These are phyloP conservation scores for Astrothelium macrocarpum DNA, from an alignment of 495 filamentous ascomycete genomes.

Conservation along the genomic window DNA sequence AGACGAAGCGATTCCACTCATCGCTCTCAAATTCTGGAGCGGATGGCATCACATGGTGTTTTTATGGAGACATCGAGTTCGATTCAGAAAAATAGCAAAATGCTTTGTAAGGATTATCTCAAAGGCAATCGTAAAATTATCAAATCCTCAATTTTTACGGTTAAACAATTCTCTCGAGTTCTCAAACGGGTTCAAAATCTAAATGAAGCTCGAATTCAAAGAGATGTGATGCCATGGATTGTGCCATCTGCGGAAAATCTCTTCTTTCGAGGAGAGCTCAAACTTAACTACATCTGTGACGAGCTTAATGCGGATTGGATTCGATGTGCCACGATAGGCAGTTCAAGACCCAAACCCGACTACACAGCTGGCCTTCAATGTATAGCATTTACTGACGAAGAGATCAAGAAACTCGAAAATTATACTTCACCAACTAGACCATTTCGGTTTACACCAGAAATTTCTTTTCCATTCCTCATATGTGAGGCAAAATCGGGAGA, in stretches of 20 bases:
- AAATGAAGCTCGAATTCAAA: not conserved
- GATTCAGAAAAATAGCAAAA: not conserved
- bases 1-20: not conserved
- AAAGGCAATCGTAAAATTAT: not conserved
- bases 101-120: not conserved
- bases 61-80: not conserved
- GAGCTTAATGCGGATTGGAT: not conserved
- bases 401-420: not conserved
- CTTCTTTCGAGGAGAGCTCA: not conserved
- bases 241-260: not conserved
- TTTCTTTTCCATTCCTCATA: not conserved
- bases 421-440: not conserved
- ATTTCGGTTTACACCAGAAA: not conserved
- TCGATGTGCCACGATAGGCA: not conserved
- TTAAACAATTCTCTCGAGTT: not conserved
- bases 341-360: not conserved
- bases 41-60: not conserved
- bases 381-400: not conserved
- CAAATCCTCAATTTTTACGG: not conserved
- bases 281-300: not conserved
- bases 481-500: not conserved
- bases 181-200: not conserved
- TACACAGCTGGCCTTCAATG: not conserved
- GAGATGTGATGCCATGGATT: not conserved
- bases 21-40: not conserved